Evolutionary conservation across 2,329 filamentous ascomycete genomes (phyloP), one percentile per base, ranked within the genome.

Genomic region (Hypoxylon sp.): DNA sequence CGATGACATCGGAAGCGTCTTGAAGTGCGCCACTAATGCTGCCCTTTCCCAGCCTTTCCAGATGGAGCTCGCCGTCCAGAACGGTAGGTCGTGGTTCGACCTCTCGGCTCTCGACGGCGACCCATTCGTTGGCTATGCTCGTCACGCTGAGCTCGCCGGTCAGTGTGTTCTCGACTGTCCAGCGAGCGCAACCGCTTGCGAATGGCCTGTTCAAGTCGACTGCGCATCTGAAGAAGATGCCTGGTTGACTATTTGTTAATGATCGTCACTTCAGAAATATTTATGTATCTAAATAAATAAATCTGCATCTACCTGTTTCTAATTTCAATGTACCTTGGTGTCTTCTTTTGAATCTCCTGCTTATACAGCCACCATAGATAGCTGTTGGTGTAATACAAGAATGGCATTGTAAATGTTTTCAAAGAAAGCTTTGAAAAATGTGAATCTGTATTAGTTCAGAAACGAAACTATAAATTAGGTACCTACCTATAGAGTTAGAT

Each of bases 61-160:
- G 63, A 49, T 72, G 38, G 74, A 75, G 58, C 17, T 75, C 2
- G 57, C 59, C 0, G 65, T 74, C 17, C 19, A 63, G 32, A 11
- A 67, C 14, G 72, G 72, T n/a, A 32, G 41, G 7, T 57, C 71
- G 3, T 75, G 66, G 63, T 46, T 74, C 9, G 73, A 74, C 36
- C 60, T 75, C 1, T 75, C 73, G 7, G 60, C 63, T 9, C 21
- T 71, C 3, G 58, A 74, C 46, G 73, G 67, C n/a, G 59, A 68
- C 49, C 74, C 74, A 1, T 75, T 74, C 30, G 14, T 72, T 5
- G 7, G 10, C 5, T 62, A 63, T 30, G 34, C 65, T 17, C 73
- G 74, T 25, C 64, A 63, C 23, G 74, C 67, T 3, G 67, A 70
- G 50, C 61, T 75, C 28, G 46, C 68, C 1, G 68, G 69, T 9